Base-by-base conservation (phyloP, 2,329 filamentous ascomycete species). In the Phoma herbarum region DNA sequence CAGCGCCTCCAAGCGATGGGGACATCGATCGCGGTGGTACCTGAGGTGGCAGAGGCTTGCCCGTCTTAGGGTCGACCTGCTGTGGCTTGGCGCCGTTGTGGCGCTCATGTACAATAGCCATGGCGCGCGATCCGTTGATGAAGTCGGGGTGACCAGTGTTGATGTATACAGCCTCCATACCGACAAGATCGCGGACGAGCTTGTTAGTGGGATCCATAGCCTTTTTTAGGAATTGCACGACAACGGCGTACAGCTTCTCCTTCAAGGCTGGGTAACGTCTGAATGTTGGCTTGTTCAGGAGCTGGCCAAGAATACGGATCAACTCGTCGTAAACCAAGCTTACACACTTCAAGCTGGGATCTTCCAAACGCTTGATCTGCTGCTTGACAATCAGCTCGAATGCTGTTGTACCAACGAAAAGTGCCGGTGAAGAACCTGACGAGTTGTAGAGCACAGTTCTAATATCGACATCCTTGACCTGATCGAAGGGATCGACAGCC, bases 71-170 rank as follows among this genome's bases (percentile, higher is more conserved):
- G 75, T 99, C 95, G 26, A 99, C 94, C 78, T 97, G 95, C 1
- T 93, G 90, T 18, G 95, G 94, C 80, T 94, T 96, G 47, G 84
- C 71, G 25, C 90, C 85, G 73, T 86, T 91, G 77, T 97, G 90
- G 60, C 92, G 89, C 78, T 99, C 95, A 73, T 98, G 96, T 59
- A 99, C 93, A 64, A 99, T 94, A 11, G 95, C 92, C 95, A 99
- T 99, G 46, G 95, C 94, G 71, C 93, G 89, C 77, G 97, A 94
- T 25, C 95, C 95, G 74, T 97, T 98, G 64, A 99, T 83, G 80
- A 99, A 99, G 76, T 99, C 95, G 10, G 95, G 95, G 77, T 99
- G 96, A 10, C 93, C 95, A 28, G 96, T 99, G 82, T 99, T 99
- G 83, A 99, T 90, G 78, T 99, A 99, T 81, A 92, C 96, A 14